Percentiles rank a stretch among this genome's conserved stretches.
Conservation (phyloP, 2,329 filamentous ascomycete genomes). For the Colletotrichum sp. region DNA sequence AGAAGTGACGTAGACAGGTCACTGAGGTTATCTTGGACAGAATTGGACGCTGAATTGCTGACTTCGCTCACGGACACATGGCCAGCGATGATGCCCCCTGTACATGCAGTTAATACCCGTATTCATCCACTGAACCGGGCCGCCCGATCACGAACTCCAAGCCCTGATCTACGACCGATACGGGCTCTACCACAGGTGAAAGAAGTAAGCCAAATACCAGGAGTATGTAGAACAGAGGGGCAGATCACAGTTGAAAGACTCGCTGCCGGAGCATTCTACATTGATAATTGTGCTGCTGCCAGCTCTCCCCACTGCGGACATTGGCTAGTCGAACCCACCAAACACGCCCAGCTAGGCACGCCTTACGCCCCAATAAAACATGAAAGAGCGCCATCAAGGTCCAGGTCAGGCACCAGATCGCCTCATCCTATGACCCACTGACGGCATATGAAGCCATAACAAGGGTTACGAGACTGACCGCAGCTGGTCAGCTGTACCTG, state of each 20-base stretch:
- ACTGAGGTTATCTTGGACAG: not conserved
- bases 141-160: not conserved
- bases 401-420: not conserved
- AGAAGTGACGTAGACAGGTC: not conserved
- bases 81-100: not conserved
- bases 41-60: not conserved
- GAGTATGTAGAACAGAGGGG: not conserved
- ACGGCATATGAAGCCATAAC: not conserved
- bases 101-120: not conserved
- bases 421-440: not conserved
- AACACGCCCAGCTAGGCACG: not conserved
- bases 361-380: not conserved
- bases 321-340: not conserved
- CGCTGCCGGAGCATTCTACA: not conserved
- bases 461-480: not conserved
- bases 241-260: not conserved
- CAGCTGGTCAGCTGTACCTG: not conserved
- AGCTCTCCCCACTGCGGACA: not conserved
- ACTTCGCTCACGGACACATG: not conserved
- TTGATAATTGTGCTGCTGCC: not conserved
- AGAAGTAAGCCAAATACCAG: not conserved
- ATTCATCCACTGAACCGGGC: not conserved
- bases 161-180: not conserved
- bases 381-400: not conserved
- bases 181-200: not conserved